These are phyloP conservation scores for Ceratobasidium sp. DNA, from an alignment of 1,284 basidiomycete genomes.

Conservation along the genomic window DNA sequence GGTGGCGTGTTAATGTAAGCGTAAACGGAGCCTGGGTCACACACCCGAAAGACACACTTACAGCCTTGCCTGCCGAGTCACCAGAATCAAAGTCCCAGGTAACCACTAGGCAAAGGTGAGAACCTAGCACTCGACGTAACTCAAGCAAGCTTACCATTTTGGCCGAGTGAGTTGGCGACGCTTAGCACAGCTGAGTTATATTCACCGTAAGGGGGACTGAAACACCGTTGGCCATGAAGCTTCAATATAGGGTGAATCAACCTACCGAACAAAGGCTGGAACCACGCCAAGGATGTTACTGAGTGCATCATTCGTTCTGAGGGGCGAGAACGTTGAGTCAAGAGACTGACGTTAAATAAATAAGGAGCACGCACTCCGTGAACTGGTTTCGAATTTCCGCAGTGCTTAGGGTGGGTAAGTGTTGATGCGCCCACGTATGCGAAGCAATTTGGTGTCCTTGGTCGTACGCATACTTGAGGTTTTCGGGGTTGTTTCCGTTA, in stretches of 20 bases:
- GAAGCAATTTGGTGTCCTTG: constrained; percentile 43
- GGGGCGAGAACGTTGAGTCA: neutral
- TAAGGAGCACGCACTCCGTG: neutral
- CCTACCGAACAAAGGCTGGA: constrained; percentile 48
- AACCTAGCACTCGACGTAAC: neutral
- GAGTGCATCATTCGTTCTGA: constrained; percentile 38
- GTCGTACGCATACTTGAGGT: constrained; percentile 42
- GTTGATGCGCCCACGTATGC: constrained; percentile 38
- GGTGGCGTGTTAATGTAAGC: neutral
- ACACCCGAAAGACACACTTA: constrained; percentile 6
- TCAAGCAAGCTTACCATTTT: constrained; percentile 12
- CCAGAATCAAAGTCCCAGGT: constrained; percentile 50
- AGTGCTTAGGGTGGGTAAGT: neutral
- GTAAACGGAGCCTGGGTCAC: no score
- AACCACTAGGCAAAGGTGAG: constrained; percentile 25
- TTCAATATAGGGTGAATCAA: neutral
- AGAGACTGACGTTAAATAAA: neutral
- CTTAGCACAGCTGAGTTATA: constrained; percentile 34
- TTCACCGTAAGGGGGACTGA: constrained; percentile 48
- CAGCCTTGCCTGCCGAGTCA: constrained; percentile 37
- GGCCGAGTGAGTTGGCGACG: constrained; percentile 39
- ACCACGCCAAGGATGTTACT: constrained; percentile 23
- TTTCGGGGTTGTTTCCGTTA: constrained; percentile 10
- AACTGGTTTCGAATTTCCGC: constrained; percentile 15
- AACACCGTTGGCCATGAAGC: neutral